Evolutionary conservation across 192 early-diverging fungal genomes (phyloP), one percentile per base, ranked within the genome.

Genomic region (Mycoemilia scoparia): DNA sequence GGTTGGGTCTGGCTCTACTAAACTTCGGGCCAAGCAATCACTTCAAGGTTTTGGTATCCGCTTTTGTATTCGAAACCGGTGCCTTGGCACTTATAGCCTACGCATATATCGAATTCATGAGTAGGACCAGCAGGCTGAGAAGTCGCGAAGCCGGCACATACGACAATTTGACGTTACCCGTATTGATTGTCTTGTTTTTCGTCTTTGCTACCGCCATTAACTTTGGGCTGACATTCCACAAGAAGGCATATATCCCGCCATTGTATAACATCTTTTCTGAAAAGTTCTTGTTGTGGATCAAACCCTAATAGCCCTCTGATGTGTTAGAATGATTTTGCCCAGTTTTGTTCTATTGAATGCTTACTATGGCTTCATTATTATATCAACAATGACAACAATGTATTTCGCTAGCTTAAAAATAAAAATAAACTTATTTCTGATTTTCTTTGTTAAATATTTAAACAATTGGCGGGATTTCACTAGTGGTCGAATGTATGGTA

Each of bases 1-100:
- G 64, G 8, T 67, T 77, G 21, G 78, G 70, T 6, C 49, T 77
- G 43, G 74, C 65, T 41, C 54, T 81, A 18, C 42, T 76, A 19
- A 81, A 73, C 46, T 79, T 78, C 57, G 76, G 74, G 39, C 3
- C 5, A n/a, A 45, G 50, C 43, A 32, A 17, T 29, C 47, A 51
- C 15, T 49, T 58, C 17, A 46, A 51, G 24, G 36, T 67, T 18
- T 55, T 49, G 29, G 55, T 67, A 21, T 54, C 64, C 5, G 58
- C 64, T 29, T 54, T 54, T 43, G 24, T 58, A 20, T 67, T 67
- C 39, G 51, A 51, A 27, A 56, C 54, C 2, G 54, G 50, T 11
- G 49, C 64, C 14, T 36, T 67, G 30, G 58, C 37, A 6, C 39
- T 67, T 32, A 54, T 67, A 16, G 46, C 58, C 21, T 67, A 67